A percentile compares a stretch with the other conserved stretches of the same genome.
Conservation (phyloP, 139 green algal species). For the Coelastrella sp. region DNA sequence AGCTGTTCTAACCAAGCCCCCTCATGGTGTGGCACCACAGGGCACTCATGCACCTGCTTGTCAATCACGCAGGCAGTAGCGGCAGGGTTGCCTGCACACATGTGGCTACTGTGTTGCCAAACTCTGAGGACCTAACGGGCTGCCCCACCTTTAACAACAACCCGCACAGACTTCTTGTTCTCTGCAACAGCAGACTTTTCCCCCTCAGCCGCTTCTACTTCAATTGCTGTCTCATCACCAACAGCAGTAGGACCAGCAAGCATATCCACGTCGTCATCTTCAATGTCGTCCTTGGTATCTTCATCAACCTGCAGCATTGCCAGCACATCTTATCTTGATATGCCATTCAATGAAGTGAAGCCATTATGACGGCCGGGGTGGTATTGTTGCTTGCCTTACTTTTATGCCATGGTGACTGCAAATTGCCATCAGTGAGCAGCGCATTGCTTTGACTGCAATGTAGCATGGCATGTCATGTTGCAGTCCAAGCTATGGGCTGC, state of each 20-base stretch:
- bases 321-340: not conserved
- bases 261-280: slow-evolving; percentile 13
- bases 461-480: too few species aligned
- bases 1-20: not conserved
- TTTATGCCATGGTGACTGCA: too few species aligned
- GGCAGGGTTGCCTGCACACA: not conserved
- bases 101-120: not conserved
- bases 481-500: too few species aligned
- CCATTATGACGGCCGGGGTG: too few species aligned
- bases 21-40: not conserved
- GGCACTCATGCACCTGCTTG: not conserved
- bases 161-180: slow-evolving; percentile 14
- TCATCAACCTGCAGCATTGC: slow-evolving; percentile 12
- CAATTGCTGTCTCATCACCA: not conserved
- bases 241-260: not conserved
- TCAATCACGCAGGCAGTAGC: not conserved
- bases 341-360: not conserved
- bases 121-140: too few species aligned
- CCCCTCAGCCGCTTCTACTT: too few species aligned
- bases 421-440: too few species aligned
- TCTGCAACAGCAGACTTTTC: not conserved
- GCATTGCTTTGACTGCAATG: too few species aligned
- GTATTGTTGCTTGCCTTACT: too few species aligned
- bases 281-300: not conserved
- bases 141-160: not conserved